Evolutionary conservation across 768 basidiomycete species (phyloP).

Genomic region (Boletus patriciae): DNA sequence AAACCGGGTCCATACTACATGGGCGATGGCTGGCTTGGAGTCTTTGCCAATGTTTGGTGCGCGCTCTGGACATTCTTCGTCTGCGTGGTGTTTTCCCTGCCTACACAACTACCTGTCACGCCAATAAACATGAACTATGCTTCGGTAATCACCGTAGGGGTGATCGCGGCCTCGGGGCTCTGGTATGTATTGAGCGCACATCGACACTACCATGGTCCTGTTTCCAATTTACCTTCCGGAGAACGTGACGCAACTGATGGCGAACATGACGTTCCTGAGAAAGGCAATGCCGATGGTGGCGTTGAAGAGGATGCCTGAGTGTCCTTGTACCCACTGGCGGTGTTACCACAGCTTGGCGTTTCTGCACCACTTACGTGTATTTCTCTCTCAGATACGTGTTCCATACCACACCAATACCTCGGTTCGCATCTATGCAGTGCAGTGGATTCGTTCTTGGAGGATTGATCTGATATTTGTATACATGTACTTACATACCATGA

Average conservation of each 20-base stretch:
- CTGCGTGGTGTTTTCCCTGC: constrained; percentile 49
- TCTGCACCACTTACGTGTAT: background rate
- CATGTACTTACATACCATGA: background rate
- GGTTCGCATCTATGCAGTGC: background rate
- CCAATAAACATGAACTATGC: constrained; percentile 54
- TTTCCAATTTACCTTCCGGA: constrained; percentile 43
- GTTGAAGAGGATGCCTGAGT: background rate
- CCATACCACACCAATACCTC: background rate
- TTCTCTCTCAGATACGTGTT: background rate
- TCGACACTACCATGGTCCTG: constrained; percentile 58
- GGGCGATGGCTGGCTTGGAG: constrained; percentile 49
- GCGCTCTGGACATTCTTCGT: constrained; percentile 48
- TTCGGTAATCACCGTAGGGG: constrained; percentile 32
- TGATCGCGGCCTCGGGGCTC: constrained; percentile 31
- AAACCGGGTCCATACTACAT: constrained; percentile 63
- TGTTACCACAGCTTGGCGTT: background rate
- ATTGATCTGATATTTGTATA: background rate
- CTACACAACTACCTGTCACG: constrained; percentile 50
- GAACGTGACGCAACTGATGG: background rate
- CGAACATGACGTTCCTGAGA: constrained; percentile 2
- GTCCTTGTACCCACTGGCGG: background rate
- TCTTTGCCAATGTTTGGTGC: constrained; percentile 45
- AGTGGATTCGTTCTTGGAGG: background rate
- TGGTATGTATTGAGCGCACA: constrained; percentile 58
- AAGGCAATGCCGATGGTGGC: background rate